phyloP scores from a whole-genome alignment of 495 filamentous ascomycete species.

The Paragyromitra xinjiangensis region DNA sequence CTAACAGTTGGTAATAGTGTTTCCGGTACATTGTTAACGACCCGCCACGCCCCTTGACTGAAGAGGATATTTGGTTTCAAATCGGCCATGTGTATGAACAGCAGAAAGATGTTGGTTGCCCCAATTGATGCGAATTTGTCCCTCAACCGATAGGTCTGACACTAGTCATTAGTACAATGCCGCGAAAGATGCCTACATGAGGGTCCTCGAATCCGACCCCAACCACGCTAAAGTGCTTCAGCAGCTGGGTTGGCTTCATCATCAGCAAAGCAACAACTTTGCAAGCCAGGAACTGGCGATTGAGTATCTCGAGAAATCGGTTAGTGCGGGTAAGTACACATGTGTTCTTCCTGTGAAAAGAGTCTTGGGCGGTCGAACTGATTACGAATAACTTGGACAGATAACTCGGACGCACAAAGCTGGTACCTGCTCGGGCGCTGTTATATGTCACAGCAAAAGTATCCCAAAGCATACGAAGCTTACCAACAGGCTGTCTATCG shows the following conservation, averaged over 20 bases:
- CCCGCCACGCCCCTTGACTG: slow-evolving; percentile 89
- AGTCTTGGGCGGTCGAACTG: slow-evolving; percentile 16
- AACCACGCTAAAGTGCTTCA: slow-evolving; percentile 98
- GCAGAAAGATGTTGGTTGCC: slow-evolving; percentile 88
- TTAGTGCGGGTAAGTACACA: slow-evolving; percentile 80
- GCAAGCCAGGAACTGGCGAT: slow-evolving; percentile 93
- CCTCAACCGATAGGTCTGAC: slow-evolving; percentile 23
- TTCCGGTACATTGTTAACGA: slow-evolving; percentile 98
- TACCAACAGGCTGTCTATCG: slow-evolving; percentile 99
- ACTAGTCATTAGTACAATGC: slow-evolving; percentile 75
- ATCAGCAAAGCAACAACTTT: slow-evolving; percentile 90
- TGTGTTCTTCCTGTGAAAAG: slow-evolving; percentile 25
- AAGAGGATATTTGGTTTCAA: slow-evolving; percentile 99
- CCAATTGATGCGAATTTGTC: slow-evolving; percentile 20
- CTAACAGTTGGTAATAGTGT: slow-evolving; percentile 69
- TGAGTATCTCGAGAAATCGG: slow-evolving; percentile 96
- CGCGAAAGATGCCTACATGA: slow-evolving; percentile 88
- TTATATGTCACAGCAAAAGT: slow-evolving; percentile 99
- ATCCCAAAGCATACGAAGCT: slow-evolving; percentile 97
- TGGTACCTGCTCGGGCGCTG: slow-evolving; percentile 98
- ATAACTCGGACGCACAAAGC: slow-evolving; percentile 93
- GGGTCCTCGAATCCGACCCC: slow-evolving; percentile 92
- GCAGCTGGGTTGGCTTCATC: slow-evolving; percentile 97
- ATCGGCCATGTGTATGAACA: slow-evolving; percentile 99
- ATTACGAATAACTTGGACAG: slow-evolving; percentile 65